Conservation (phyloP, 2,329 filamentous ascomycete genomes). For the Aspergillus neotritici region DNA sequence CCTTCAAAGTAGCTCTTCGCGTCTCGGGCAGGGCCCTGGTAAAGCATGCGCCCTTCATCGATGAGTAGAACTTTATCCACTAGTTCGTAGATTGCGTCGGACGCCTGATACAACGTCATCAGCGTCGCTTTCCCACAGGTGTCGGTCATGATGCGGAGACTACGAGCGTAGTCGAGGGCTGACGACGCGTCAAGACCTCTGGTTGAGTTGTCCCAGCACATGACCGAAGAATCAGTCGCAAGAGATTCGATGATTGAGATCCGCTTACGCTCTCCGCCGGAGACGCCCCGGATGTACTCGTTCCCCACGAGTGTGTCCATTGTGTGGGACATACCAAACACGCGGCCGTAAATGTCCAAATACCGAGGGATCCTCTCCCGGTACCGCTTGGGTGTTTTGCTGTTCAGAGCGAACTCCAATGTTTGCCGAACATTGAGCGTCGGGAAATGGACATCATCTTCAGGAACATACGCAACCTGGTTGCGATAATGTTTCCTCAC, state of each 20-base stretch:
- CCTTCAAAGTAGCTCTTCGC: conserved; percentile 59
- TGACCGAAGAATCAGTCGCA: conserved; percentile 62
- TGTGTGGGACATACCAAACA: conserved; percentile 68
- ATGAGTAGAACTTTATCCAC: conserved; percentile 73
- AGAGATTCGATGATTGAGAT: conserved; percentile 69
- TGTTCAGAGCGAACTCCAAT: conserved; percentile 62
- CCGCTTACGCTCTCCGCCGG: conserved; percentile 68
- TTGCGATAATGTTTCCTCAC: conserved; percentile 61
- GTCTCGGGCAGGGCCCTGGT: conserved; percentile 51
- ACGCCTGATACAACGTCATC: conserved; percentile 63
- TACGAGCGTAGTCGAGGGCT: conserved; percentile 65
- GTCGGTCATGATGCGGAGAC: conserved; percentile 63
- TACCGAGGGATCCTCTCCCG: conserved; percentile 58
- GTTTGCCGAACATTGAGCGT: conserved; percentile 67
- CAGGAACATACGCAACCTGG: conserved; percentile 66
- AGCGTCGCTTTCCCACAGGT: conserved; percentile 61
- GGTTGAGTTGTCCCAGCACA: conserved; percentile 71
- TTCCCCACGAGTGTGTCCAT: conserved; percentile 62
- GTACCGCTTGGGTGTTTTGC: conserved; percentile 61
- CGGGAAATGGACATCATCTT: conserved; percentile 67
- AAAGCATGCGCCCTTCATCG: conserved; percentile 61
- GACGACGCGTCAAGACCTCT: conserved; percentile 68
- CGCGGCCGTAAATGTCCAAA: conserved; percentile 60
- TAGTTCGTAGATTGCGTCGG: conserved; percentile 58
- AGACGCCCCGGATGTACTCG: conserved; percentile 53